A percentile compares a stretch with the other conserved stretches of the same genome.
Conservation (phyloP, 1,284 basidiomycete genomes). For the Schizophyllum amplum region DNA sequence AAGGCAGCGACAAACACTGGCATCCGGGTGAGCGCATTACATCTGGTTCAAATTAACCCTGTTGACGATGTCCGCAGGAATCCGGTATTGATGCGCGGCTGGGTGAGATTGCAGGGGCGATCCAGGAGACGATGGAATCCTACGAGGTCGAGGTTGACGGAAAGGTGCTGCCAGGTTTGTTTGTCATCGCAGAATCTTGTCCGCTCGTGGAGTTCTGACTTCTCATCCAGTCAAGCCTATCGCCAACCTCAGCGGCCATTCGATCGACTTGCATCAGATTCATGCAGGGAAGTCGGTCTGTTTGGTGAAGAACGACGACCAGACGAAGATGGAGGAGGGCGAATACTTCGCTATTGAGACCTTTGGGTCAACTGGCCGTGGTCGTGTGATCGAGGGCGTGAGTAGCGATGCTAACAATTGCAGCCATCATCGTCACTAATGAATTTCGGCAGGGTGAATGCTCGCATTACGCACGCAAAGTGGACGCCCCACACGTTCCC, state of each 20-base stretch:
- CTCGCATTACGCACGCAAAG: conserved; percentile 84
- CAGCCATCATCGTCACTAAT: conserved; percentile 11
- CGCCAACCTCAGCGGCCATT: conserved; percentile 86
- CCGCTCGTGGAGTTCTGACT: conserved; percentile 1
- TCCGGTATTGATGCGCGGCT: conserved; percentile 95
- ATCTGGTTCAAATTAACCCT: not conserved
- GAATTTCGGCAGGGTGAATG: conserved; percentile 67
- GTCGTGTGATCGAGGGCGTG: conserved; percentile 83
- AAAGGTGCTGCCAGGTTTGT: conserved; percentile 76
- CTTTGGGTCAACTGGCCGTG: conserved; percentile 95
- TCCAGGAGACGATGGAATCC: conserved; percentile 99
- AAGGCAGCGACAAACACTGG: conserved; percentile 92
- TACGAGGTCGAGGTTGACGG: conserved; percentile 93
- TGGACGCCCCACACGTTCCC: conserved; percentile 63
- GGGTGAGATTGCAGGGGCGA: conserved; percentile 86
- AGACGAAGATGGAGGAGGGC: conserved; percentile 98
- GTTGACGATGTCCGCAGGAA: conserved; percentile 46
- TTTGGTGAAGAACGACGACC: conserved; percentile 83
- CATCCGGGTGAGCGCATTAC: conserved; percentile 47
- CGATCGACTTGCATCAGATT: conserved; percentile 84
- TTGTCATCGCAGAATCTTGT: conserved; percentile 1
- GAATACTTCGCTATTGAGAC: conserved; percentile 99
- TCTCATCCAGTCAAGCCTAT: conserved; percentile 74
- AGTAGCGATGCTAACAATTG: conserved; percentile 15
- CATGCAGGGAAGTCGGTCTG: conserved; percentile 88